These are phyloP conservation scores for Biscogniauxia mediterranea DNA, from an alignment of 2,329 filamentous ascomycete species.

Conservation along the genomic window DNA sequence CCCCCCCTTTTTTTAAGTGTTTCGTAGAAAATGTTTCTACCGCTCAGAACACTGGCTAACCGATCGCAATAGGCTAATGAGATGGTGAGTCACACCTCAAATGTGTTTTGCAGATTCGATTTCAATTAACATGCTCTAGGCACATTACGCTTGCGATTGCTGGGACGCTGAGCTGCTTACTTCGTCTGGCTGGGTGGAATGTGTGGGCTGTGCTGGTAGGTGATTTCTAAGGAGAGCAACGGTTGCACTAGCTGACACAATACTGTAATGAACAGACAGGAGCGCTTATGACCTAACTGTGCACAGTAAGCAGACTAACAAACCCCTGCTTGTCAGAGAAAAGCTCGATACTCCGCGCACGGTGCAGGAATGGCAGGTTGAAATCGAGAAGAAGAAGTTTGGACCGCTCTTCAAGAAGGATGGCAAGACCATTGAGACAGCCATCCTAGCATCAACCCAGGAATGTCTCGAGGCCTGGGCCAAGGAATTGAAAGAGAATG, in stretches of 20 bases:
- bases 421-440: slow-evolving; percentile 78
- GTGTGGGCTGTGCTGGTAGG: slow-evolving; percentile 83
- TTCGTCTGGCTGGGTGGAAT: slow-evolving; percentile 96
- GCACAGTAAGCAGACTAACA: slow-evolving; percentile 89
- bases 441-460: slow-evolving; percentile 73
- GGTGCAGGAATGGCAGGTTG: slow-evolving; percentile 84
- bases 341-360: slow-evolving; percentile 72
- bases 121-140: slow-evolving; percentile 23
- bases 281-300: slow-evolving; percentile 93
- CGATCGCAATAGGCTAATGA: slow-evolving; percentile 44
- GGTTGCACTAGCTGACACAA: background rate
- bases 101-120: background rate
- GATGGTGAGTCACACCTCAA: slow-evolving; percentile 37
- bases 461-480: slow-evolving; percentile 78
- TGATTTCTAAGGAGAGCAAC: background rate
- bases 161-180: slow-evolving; percentile 96
- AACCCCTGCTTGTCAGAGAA: slow-evolving; percentile 81
- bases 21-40: background rate
- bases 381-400: slow-evolving; percentile 93
- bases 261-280: slow-evolving; percentile 49
- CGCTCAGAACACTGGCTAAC: slow-evolving; percentile 1
- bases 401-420: slow-evolving; percentile 96
- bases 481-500: slow-evolving; percentile 66
- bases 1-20: background rate
- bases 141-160: slow-evolving; percentile 95